A percentile compares a stretch with the other conserved stretches of the same genome.
These are phyloP conservation scores for Neurospora sp. DNA, from an alignment of 495 filamentous ascomycete genomes.

Conservation along the genomic window DNA sequence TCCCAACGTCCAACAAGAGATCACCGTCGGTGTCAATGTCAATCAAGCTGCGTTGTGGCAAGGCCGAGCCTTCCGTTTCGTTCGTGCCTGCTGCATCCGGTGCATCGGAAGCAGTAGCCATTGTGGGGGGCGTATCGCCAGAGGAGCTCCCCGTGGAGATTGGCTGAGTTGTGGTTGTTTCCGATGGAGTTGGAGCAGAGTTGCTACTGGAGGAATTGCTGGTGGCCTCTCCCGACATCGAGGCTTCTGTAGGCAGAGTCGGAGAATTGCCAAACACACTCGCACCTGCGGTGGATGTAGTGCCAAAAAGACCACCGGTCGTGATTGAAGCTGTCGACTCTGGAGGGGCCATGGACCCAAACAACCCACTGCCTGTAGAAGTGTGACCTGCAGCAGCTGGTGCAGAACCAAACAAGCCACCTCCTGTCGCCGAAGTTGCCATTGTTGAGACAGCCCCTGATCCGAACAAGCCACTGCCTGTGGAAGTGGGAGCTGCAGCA, in stretches of 20 bases:
- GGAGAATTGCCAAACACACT: too few species aligned
- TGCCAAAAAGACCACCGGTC: neutral
- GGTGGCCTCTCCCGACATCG: neutral
- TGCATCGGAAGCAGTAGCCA: neutral
- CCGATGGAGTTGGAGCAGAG: neutral
- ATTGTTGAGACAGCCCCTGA: neutral
- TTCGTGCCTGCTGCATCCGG: neutral
- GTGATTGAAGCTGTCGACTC: neutral
- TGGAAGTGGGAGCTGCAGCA: neutral
- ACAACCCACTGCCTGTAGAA: neutral
- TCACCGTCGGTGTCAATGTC: constrained; percentile 1
- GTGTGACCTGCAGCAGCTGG: neutral
- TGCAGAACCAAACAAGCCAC: neutral
- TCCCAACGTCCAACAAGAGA: neutral
- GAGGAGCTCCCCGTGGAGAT: accelerated
- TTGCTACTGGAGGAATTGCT: neutral
- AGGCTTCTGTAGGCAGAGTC: neutral
- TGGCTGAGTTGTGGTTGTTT: neutral
- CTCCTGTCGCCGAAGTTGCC: too few species aligned
- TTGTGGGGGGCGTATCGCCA: neutral
- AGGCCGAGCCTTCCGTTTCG: accelerated
- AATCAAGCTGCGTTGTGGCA: neutral
- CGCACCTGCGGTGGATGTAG: neutral
- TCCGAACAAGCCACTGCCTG: neutral
- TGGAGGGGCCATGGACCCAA: neutral